These are phyloP conservation scores for Myxozyma sirexii DNA, from an alignment of 805 yeast genomes.

Conservation along the genomic window DNA sequence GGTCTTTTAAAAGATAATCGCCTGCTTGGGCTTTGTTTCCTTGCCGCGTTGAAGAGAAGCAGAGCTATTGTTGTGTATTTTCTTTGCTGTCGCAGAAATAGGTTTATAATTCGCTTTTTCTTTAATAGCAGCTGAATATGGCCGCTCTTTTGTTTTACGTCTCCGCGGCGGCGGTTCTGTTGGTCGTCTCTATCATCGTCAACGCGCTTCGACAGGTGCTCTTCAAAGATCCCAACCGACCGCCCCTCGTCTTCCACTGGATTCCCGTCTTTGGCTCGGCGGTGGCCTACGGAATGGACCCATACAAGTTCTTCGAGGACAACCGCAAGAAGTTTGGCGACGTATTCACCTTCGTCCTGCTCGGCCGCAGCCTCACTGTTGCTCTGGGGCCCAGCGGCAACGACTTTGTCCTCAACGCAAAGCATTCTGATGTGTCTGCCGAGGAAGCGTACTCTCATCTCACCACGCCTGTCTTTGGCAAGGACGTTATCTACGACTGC, in stretches of 20 bases:
- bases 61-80: too few relatives aligned
- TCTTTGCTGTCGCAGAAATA: too few relatives aligned
- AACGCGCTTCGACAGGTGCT: slow-evolving; percentile 44
- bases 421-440: slow-evolving; percentile 85
- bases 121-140: too few relatives aligned
- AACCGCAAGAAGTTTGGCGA: slow-evolving; percentile 88
- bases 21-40: too few relatives aligned
- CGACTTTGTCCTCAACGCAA: slow-evolving; percentile 91
- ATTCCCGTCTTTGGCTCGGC: slow-evolving; percentile 97
- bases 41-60: too few relatives aligned
- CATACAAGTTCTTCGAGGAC: slow-evolving; percentile 82
- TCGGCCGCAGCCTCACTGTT: slow-evolving; percentile 93
- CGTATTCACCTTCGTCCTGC: slow-evolving; percentile 82
- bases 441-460: slow-evolving; percentile 94
- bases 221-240: slow-evolving; percentile 60
- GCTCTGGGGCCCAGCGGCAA: slow-evolving; percentile 97
- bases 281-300: slow-evolving; percentile 84
- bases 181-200: slow-evolving; percentile 33
- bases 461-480: slow-evolving; percentile 99
- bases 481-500: slow-evolving; percentile 97
- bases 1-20: too few relatives aligned
- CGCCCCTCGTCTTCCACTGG: slow-evolving; percentile 88
- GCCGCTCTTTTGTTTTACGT: neutral
- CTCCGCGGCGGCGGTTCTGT: neutral
- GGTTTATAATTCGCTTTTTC: too few relatives aligned